Base-by-base conservation (phyloP, 2,329 filamentous ascomycete species). In the Verticillium tricorpus region DNA sequence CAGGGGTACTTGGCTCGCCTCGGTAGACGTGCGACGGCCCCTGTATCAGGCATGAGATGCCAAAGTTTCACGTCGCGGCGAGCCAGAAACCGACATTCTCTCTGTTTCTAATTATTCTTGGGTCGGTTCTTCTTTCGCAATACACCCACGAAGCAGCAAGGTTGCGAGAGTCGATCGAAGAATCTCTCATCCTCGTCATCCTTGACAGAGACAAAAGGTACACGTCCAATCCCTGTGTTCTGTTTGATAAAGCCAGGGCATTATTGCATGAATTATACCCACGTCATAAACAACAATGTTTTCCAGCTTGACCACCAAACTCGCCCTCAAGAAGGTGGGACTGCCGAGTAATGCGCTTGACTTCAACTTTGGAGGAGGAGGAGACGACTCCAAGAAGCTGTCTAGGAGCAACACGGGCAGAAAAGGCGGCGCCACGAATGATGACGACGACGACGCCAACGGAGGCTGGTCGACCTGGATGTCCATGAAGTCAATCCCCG, bases 261-360 rank as follows among this genome's bases (percentile, higher is more conserved):
- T 12, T 52, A 52, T 52, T 52, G 45, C 45, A 52, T 52, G 19
- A 52, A 19, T 28, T 56, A 62, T 14, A 54, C 56, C 25, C 31
- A 31, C 59, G 34, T 59, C 56, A 57, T 25, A 58, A 62, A 63
- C 45, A 17, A 60, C 69, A 60, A 87, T 86, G 84, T 79, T 87
- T 69, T 80, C 80, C 67, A 81, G 76, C 65, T 73, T 87, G 61
- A 79, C 80, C 17, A 83, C 84, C 56, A 87, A 87, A 72, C 73
- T 86, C 65, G 85, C 84, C 64, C 76, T 87, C 67, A 83, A 78
- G 66, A 85, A 84, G 69, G 79, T 79, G 58, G 84, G 85, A 69
- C 71, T 87, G 60, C 78, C 81, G 45, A 80, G 76, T 71, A 75
- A 85, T 66, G 72, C 78, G 56, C 73, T 86, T 61, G 75, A 81